phyloP scores from a whole-genome alignment of 306 rosid genomes.

The Myrica gale region DNA sequence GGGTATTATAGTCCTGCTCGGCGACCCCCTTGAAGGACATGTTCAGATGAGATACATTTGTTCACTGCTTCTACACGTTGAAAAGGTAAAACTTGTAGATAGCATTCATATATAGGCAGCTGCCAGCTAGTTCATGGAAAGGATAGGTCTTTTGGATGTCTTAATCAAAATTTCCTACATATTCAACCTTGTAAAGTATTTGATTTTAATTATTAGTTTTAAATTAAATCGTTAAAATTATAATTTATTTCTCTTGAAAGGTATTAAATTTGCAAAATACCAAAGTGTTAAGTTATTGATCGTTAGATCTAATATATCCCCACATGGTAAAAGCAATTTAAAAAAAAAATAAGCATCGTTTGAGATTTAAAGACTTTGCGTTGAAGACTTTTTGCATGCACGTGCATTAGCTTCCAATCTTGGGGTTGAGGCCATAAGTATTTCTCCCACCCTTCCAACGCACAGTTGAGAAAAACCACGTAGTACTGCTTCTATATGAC shows the following conservation, averaged over 20 bases:
- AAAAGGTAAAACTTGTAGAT: neutral
- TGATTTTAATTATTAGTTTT: neutral
- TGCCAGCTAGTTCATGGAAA: neutral
- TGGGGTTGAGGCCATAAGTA: too few relatives aligned
- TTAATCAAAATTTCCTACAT: neutral
- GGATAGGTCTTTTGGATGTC: neutral
- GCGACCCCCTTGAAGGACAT: neutral
- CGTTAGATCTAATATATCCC: too few relatives aligned
- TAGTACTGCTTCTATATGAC: neutral
- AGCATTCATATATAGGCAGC: neutral
- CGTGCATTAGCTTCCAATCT: too few relatives aligned
- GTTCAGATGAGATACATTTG: neutral
- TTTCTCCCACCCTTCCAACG: too few relatives aligned
- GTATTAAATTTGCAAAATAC: too few relatives aligned
- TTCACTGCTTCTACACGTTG: neutral
- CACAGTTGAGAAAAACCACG: neutral
- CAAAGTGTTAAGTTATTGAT: too few relatives aligned
- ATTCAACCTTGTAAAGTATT: neutral
- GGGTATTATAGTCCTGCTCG: neutral
- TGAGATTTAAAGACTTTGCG: too few relatives aligned
- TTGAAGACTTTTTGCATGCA: too few relatives aligned
- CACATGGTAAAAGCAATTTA: too few relatives aligned
- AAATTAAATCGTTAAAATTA: too few relatives aligned
- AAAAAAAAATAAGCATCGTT: too few relatives aligned
- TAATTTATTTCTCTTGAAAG: too few relatives aligned